A percentile compares a stretch with the other conserved stretches of the same genome.
Conservation (phyloP, 345 rosid genomes). For the Populus nigra region DNA sequence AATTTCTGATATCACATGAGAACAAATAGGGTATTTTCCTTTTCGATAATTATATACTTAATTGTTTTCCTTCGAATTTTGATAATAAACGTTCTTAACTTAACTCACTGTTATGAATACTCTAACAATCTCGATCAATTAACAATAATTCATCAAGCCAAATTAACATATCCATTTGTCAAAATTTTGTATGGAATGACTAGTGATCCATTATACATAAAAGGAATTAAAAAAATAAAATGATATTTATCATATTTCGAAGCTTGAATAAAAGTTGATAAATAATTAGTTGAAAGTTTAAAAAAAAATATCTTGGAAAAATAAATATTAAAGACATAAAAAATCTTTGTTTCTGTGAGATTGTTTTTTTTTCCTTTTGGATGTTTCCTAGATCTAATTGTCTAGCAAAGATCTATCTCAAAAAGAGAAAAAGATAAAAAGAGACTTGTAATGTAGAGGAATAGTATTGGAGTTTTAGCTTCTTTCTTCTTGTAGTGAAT, state of each 20-base stretch:
- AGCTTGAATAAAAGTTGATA: no score
- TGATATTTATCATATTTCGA: neutral
- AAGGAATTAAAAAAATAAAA: neutral
- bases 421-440: no score
- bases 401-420: no score
- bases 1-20: neutral
- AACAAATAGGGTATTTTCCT: neutral
- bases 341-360: no score
- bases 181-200: no score
- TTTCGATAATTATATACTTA: neutral
- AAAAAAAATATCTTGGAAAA: neutral
- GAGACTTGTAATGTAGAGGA: neutral
- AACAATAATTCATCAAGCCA: neutral
- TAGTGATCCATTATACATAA: no score
- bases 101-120: neutral
- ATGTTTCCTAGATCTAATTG: no score
- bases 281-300: neutral
- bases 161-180: neutral
- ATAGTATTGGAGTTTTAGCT: neutral
- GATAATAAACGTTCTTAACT: neutral
- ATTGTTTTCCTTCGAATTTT: neutral
- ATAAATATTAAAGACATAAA: neutral
- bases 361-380: no score
- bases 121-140: neutral
- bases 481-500: neutral